Conservation (phyloP, 768 basidiomycete species). For the Auriculariales sp. region DNA sequence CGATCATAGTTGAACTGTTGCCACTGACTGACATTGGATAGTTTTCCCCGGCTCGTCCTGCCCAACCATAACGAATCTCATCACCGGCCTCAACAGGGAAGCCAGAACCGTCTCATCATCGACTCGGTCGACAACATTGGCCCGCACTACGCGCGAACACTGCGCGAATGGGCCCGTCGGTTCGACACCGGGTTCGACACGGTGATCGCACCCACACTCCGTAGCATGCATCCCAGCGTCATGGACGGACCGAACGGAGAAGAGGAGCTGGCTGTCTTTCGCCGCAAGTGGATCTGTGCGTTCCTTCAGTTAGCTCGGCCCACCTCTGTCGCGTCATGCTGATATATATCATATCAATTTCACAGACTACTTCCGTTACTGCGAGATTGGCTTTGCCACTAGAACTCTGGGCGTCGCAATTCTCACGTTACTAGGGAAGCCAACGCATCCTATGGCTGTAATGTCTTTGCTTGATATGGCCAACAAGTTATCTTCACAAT, state of each 20-base stretch:
- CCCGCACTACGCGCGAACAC: constrained; percentile 72
- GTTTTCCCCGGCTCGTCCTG: constrained; percentile 70
- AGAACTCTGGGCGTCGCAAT: constrained; percentile 55
- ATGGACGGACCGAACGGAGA: constrained; percentile 28
- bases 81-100: constrained; percentile 54
- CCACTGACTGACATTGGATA: too few relatives aligned
- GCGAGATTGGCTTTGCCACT: constrained; percentile 59
- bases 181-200: constrained; percentile 45
- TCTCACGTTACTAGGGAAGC: constrained; percentile 36
- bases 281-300: constrained; percentile 59
- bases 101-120: constrained; percentile 65
- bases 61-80: constrained; percentile 71
- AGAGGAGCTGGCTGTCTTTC: constrained; percentile 58
- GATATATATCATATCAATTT: too few relatives aligned
- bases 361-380: constrained; percentile 25
- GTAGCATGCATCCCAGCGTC: constrained; percentile 42
- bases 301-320: constrained; percentile 19
- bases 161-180: constrained; percentile 58
- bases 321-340: constrained; percentile 24
- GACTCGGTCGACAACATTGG: constrained; percentile 78
- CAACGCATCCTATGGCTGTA: constrained; percentile 41
- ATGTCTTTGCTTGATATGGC: constrained; percentile 18
- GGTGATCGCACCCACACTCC: constrained; percentile 43
- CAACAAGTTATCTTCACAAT: too few relatives aligned
- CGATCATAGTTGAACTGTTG: too few relatives aligned